These are phyloP conservation scores for Macadamia integrifolia DNA, from an alignment of 164 flowering plant species.

Conservation along the genomic window DNA sequence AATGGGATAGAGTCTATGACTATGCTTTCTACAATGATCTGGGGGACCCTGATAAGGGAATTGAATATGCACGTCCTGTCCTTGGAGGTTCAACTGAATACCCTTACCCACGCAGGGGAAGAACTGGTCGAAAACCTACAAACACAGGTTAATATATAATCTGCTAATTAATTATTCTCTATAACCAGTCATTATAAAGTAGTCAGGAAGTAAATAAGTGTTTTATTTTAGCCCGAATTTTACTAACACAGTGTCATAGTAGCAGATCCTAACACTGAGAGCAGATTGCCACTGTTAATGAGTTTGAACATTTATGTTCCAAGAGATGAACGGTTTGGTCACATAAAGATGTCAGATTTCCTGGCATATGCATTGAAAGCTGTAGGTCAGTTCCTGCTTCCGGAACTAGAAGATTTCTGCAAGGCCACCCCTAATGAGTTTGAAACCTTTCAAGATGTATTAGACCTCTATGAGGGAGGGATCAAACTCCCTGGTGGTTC, in stretches of 20 bases:
- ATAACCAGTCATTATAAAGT: neutral
- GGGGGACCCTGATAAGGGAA: constrained; percentile 63
- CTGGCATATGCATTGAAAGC: constrained; percentile 69
- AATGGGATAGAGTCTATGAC: constrained; percentile 91
- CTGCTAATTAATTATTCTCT: neutral
- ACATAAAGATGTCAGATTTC: constrained; percentile 75
- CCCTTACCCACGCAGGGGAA: constrained; percentile 81
- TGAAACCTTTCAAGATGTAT: constrained; percentile 60
- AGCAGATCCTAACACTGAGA: constrained; percentile 68
- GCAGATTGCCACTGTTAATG: constrained; percentile 50
- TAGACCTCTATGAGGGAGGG: constrained; percentile 63
- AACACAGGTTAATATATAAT: constrained; percentile 36
- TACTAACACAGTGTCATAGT: neutral
- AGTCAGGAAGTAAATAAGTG: no score
- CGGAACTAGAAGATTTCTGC: constrained; percentile 43
- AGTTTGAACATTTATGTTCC: constrained; percentile 80
- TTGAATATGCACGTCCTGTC: constrained; percentile 45
- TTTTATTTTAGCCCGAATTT: no score
- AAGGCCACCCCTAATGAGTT: constrained; percentile 75
- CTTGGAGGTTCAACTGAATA: constrained; percentile 63
- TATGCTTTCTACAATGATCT: constrained; percentile 80
- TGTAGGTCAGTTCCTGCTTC: constrained; percentile 50
- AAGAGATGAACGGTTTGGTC: constrained; percentile 73
- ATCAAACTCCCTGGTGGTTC: constrained; percentile 35
- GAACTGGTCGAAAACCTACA: constrained; percentile 66